A percentile compares a stretch with the other conserved stretches of the same genome.
Conservation (phyloP, 441 rosid genomes). For the Syzygium syzygioides region DNA sequence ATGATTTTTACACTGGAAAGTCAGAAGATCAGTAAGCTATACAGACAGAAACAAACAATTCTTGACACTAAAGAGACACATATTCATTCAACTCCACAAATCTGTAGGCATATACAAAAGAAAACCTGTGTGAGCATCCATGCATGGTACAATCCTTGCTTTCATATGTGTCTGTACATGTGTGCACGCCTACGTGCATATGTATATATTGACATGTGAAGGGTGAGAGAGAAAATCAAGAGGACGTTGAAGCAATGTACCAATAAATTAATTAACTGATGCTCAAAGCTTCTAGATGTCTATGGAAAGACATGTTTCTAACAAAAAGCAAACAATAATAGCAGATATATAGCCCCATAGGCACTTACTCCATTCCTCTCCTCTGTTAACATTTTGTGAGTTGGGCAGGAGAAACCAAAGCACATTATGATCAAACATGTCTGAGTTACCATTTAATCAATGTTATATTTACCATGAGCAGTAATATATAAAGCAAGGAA, state of each 20-base stretch:
- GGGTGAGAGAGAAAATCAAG: not conserved
- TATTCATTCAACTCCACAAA: not conserved
- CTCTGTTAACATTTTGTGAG: not conserved
- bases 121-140: not conserved
- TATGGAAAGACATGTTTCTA: not conserved
- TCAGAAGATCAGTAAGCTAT: not conserved
- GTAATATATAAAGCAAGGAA: not conserved
- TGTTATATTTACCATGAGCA: not conserved
- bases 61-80: not conserved
- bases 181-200: not conserved
- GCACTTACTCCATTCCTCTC: not conserved
- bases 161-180: not conserved
- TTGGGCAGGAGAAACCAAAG: not conserved
- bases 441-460: not conserved
- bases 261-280: not conserved
- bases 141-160: not conserved
- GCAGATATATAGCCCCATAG: not conserved
- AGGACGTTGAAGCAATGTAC: not conserved
- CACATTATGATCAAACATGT: not conserved
- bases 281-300: not conserved
- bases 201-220: not conserved
- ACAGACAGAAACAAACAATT: not conserved
- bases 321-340: not conserved
- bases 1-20: constrained; percentile 65
- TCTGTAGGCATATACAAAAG: not conserved